Evolutionary conservation across 208 protist genomes (phyloP), one percentile per base, ranked within the genome.

Genomic region (Leishmania tarentolae): DNA sequence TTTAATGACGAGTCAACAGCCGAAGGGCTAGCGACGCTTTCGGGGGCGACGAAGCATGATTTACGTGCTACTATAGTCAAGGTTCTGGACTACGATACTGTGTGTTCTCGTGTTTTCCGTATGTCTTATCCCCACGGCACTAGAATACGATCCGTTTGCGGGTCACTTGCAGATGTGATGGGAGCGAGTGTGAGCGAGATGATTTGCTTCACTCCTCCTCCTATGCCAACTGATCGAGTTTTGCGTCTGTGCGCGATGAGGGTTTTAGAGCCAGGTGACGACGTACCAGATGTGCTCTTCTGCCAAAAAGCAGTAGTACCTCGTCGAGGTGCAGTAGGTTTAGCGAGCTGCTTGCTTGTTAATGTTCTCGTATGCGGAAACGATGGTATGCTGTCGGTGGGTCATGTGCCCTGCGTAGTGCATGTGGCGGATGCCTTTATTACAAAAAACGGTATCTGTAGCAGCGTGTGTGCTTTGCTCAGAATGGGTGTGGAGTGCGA

Each of bases 321-420:
- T 50, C 46, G n/a, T 37, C 7, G n/a, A 57, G 28, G 63, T 35
- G 57, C 69, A 63, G 24, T 19, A 44, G 7, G 46, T 35, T 13
- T 46, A 31, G 59, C 19, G 24, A 15, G 63, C 75, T 86, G 80
- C 81, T 35, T 88, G 40, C 76, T 87, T 50, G 80, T 91, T 1
- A 89, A 92, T 73, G 53, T 90, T 74, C 61, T 92, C 81, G 63
- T 88, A 13, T 61, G 90, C 81, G 66, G 57, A n/a, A 66, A 15
- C 15, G 71, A 86, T 69, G 85, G 82, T 17, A 79, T 53, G 42
- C 31, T 92, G 46, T 52, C 70, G 57, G 35, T 82, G 44, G 91
- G 83, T 0, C 88, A 91, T 31, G 8, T 91, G 28, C 91, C 88
- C 11, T 79, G 87, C 65, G 56, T 94, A 47, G 83, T 90, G 28